phyloP scores from a whole-genome alignment of 2,329 filamentous ascomycete species.

The Ophiosphaerella korrae region DNA sequence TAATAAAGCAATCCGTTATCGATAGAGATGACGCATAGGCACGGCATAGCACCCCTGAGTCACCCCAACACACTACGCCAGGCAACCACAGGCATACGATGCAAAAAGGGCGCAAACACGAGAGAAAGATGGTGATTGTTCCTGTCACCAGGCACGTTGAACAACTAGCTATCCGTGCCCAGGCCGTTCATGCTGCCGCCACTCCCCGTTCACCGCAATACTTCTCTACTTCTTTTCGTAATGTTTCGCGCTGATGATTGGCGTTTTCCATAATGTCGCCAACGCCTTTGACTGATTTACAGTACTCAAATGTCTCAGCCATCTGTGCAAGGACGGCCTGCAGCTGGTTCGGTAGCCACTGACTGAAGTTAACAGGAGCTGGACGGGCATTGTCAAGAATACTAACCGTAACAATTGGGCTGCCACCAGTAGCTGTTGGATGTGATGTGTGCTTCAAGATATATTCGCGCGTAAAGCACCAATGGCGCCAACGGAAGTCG shows the following conservation, averaged over 20 bases:
- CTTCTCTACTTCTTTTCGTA: slow-evolving; percentile 75
- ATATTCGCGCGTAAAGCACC: slow-evolving; percentile 85
- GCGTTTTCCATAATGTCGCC: slow-evolving; percentile 71
- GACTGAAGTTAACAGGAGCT: slow-evolving; percentile 10
- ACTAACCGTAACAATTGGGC: slow-evolving; percentile 73
- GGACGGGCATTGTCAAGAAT: neutral
- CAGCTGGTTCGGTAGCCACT: slow-evolving; percentile 82
- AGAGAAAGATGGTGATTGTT: neutral
- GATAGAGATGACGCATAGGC: slow-evolving; percentile 19
- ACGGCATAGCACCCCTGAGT: neutral
- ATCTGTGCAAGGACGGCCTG: slow-evolving; percentile 75
- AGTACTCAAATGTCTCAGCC: slow-evolving; percentile 60
- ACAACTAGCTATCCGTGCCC: too few relatives aligned
- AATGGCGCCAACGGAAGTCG: slow-evolving; percentile 83
- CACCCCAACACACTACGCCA: slow-evolving; percentile 11
- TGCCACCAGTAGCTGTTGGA: slow-evolving; percentile 79
- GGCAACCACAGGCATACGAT: too few relatives aligned
- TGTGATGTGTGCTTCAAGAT: slow-evolving; percentile 78
- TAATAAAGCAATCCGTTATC: slow-evolving; percentile 5
- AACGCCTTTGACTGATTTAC: slow-evolving; percentile 54
- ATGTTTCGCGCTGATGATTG: slow-evolving; percentile 65
- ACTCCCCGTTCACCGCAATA: slow-evolving; percentile 70
- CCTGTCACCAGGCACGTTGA: too few relatives aligned
- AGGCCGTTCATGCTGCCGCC: slow-evolving; percentile 24
- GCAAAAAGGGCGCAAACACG: slow-evolving; percentile 29